A percentile compares a stretch with the other conserved stretches of the same genome.
Conservation (phyloP, 1,284 basidiomycete genomes). For the Termitomyces sp. region DNA sequence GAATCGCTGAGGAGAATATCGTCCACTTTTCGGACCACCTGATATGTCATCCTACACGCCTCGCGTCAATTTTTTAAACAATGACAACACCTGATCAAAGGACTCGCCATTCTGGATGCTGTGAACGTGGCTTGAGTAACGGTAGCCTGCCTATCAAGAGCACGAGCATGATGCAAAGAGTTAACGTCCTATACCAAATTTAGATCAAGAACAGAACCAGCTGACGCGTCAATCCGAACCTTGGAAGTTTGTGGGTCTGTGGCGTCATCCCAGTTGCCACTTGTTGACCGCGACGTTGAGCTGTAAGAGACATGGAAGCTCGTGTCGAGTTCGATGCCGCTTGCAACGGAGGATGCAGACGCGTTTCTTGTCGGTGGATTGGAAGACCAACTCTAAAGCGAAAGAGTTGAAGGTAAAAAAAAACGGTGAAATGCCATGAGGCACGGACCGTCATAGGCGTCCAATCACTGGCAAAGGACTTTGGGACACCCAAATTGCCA, state of each 20-base stretch:
- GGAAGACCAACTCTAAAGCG: constrained; percentile 51
- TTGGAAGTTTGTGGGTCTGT: constrained; percentile 43
- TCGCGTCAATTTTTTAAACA: constrained; percentile 20
- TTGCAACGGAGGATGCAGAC: constrained; percentile 56
- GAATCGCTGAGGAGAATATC: constrained; percentile 52
- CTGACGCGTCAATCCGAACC: constrained; percentile 33
- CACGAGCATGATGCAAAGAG: constrained; percentile 42
- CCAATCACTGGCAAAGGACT: constrained; percentile 8
- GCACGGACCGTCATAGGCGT: constrained; percentile 41
- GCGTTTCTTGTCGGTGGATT: constrained; percentile 51
- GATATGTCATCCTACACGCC: constrained; percentile 46
- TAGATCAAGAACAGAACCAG: constrained; percentile 6
- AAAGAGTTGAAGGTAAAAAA: constrained; percentile 2
- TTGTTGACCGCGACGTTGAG: constrained; percentile 46
- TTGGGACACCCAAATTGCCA: constrained; percentile 21
- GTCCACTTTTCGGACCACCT: constrained; percentile 37
- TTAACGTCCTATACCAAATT: constrained; percentile 31
- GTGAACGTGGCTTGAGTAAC: constrained; percentile 31
- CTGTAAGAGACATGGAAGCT: constrained; percentile 43
- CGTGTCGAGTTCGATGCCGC: constrained; percentile 47
- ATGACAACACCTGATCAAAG: constrained; percentile 15
- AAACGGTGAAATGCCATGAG: constrained; percentile 3
- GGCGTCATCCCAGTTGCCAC: constrained; percentile 61
- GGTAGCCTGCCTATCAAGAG: constrained; percentile 39
- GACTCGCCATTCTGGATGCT: constrained; percentile 39